Evolutionary conservation across 2,329 filamentous ascomycete genomes (phyloP), one percentile per base, ranked within the genome.

Genomic region (Rhinocladiella mackenziei): DNA sequence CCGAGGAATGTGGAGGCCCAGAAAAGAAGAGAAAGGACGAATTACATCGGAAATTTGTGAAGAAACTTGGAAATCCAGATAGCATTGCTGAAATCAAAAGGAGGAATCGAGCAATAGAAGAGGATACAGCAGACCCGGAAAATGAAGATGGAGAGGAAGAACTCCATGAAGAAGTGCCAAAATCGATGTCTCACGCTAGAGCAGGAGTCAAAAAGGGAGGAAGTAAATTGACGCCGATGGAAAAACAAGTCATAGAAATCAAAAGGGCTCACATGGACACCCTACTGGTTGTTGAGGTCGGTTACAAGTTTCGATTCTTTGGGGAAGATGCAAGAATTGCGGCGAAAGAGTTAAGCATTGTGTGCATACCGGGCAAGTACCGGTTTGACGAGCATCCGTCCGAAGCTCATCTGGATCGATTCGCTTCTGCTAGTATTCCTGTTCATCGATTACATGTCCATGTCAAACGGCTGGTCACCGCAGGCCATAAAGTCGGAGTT

Each of bases 281-380:
- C 0, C 59, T 98, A 14, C 74, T 98, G 22, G 85, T 97, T 9
- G 82, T 97, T 39, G 91, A 98, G 63, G 92, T 97, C 6, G 92
- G 92, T 38, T 98, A 98, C 70, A 98, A 98, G 63, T 98, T 94
- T 67, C 83, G 86, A 23, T 95, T 98, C 70, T 95, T 95, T 61
- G 92, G 92, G 8, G 91, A 97, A 59, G 92, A 98, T 69, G 92
- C 92, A 6, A 79, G 89, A 40, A 78, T 81, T 41, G 92, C 91
- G 3, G 86, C 89, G 9, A 94, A 91, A 64, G 88, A 91, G 62
- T 73, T 98, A 36, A 86, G 88, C 48, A 96, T 98, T 56, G 85
- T 98, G 28, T 98, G 92, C 63, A 96, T 98, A 57, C 91, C 92
- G 0, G 92, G 92, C 25, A 97, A 96, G 61, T 81, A 91, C 64